Percentiles rank a stretch among this genome's conserved stretches.
Evolutionary conservation across 1,284 basidiomycete species (phyloP).

Genomic region (Porogramme epimiltina): DNA sequence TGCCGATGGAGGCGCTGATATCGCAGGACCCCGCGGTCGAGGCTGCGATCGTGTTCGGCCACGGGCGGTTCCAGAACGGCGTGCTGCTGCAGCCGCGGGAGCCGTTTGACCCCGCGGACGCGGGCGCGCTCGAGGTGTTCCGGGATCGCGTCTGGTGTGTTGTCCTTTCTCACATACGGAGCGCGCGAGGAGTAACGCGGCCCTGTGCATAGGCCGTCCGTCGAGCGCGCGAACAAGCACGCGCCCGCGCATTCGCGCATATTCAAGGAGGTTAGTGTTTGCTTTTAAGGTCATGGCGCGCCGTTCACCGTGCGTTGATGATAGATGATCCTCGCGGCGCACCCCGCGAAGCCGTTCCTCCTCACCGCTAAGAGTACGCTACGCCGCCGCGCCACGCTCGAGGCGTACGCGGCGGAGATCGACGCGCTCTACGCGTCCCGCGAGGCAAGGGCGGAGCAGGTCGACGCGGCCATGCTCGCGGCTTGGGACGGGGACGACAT

Average conservation of each 20-base stretch:
- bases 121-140: slow-evolving; percentile 23
- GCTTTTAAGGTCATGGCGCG: too few relatives aligned
- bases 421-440: slow-evolving; percentile 30
- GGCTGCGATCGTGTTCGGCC: slow-evolving; percentile 37
- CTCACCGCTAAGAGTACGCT: slow-evolving; percentile 36
- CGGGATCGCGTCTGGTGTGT: slow-evolving; percentile 34
- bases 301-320: too few relatives aligned
- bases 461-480: slow-evolving; percentile 19
- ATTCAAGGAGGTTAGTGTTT: slow-evolving; percentile 30
- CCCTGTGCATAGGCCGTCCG: too few relatives aligned
- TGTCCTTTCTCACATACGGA: too few relatives aligned
- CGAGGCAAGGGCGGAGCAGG: slow-evolving; percentile 24
- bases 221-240: slow-evolving; percentile 36
- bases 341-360: slow-evolving; percentile 29
- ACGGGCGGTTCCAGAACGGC: slow-evolving; percentile 36
- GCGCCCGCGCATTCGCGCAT: slow-evolving; percentile 41
- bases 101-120: slow-evolving; percentile 28
- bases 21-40: slow-evolving; percentile 28
- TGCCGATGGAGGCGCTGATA: slow-evolving; percentile 29
- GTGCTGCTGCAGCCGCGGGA: slow-evolving; percentile 30
- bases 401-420: slow-evolving; percentile 33
- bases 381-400: slow-evolving; percentile 31
- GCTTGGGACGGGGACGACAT: slow-evolving; percentile 30
- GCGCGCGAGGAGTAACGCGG: too few relatives aligned
- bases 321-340: slow-evolving; percentile 30